Evolutionary conservation across 306 rosid species (phyloP), one percentile per base, ranked within the genome.

Genomic region (Fragaria iinumae): DNA sequence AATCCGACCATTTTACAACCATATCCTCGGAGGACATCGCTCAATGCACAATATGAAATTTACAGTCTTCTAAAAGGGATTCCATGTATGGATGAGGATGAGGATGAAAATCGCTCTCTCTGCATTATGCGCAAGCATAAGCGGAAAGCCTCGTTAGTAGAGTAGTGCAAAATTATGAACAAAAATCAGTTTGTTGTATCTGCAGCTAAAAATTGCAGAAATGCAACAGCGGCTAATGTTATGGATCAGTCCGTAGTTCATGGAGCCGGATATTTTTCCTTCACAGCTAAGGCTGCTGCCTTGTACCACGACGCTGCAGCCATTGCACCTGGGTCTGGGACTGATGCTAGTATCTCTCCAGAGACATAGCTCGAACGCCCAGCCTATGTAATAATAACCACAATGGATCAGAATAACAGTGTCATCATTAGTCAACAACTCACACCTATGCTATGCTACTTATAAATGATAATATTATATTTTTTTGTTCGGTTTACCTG

Each of bases 291-390:
- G 67, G 99, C 98, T 48, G 96, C 99, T 63, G 97, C 98, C 78
- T 80, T 78, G 84, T 91, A 96, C 99, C 99, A 96, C 8, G 97
- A 25, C 0, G 97, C 98, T 4, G 84, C 97, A 70, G 96, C 99
- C 96, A 92, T 89, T 36, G 99, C 99, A 63, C 99, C 99, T 3
- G 99, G 99, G 72, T 96, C 99, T 11, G 99, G 97, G 74, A 89
- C 90, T 18, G 96, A 75, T 39, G 93, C 83, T 32, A 90, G 96
- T 38, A 72, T 80, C 76, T 91, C 98, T n/a, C 69, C 86, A 20
- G 91, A 49, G 27, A 92, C 82, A 67, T 91, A 92, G 21, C 89
- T 81, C 44, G 98, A 83, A 43, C 98, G 96, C 41, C 98, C 98
- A 67, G 98, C 97, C 98, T 95, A 77, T 88, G 84, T 23, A 13